Conservation (phyloP, 2,329 filamentous ascomycete species). For the Fusarium sp. region DNA sequence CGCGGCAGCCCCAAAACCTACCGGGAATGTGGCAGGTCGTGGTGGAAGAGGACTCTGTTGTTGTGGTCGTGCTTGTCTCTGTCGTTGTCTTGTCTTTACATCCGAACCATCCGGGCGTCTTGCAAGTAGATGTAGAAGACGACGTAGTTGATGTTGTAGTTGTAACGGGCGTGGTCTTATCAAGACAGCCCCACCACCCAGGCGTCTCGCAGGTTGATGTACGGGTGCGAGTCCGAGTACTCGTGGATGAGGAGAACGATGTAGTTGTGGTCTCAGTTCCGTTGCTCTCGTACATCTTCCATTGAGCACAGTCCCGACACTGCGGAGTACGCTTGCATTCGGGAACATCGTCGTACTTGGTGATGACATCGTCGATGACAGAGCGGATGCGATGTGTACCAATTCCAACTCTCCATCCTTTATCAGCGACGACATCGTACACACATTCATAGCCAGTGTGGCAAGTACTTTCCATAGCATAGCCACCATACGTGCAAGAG, state of each 20-base stretch:
- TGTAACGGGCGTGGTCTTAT: conserved; percentile 65
- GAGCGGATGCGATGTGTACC: conserved; percentile 89
- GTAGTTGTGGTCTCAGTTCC: conserved; percentile 79
- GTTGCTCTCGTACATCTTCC: conserved; percentile 96
- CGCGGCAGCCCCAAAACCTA: conserved; percentile 65
- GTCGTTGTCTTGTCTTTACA: conserved; percentile 61
- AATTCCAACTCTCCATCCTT: conserved; percentile 91
- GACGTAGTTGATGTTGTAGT: conserved; percentile 55
- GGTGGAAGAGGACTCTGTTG: conserved; percentile 46
- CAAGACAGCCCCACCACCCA: conserved; percentile 88
- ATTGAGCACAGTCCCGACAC: conserved; percentile 88
- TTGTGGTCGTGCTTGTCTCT: conserved; percentile 44
- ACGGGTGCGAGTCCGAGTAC: conserved; percentile 75
- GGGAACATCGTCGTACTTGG: conserved; percentile 83
- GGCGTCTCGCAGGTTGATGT: conserved; percentile 91
- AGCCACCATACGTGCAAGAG: conserved; percentile 88
- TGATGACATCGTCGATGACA: conserved; percentile 88
- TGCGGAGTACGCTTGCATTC: conserved; percentile 78
- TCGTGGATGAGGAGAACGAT: conserved; percentile 59
- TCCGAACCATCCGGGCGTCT: conserved; percentile 72
- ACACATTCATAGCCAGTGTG: conserved; percentile 88
- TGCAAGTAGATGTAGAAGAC: conserved; percentile 64
- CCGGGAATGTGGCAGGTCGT: conserved; percentile 61
- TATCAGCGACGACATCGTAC: conserved; percentile 91
- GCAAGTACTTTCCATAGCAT: conserved; percentile 92